phyloP scores from a whole-genome alignment of 495 filamentous ascomycete genomes.

The Aspergillus incahuasiensis region DNA sequence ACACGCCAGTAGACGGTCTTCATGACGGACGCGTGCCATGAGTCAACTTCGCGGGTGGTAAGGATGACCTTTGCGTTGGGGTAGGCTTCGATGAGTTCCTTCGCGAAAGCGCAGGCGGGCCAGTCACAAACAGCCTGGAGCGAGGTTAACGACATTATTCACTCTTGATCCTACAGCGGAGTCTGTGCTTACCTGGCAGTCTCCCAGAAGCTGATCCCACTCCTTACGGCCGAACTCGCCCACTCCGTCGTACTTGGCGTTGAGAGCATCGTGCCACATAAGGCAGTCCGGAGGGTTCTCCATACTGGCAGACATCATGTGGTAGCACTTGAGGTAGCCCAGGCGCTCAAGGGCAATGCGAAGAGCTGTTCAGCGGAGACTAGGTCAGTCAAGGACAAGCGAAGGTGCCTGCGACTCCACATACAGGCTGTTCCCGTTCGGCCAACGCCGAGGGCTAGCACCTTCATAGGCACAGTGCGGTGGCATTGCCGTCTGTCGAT shows the following conservation, averaged over 20 bases:
- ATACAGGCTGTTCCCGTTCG: slow-evolving; percentile 65
- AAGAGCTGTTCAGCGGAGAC: slow-evolving; percentile 39
- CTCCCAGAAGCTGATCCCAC: slow-evolving; percentile 63
- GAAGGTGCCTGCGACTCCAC: slow-evolving; percentile 11
- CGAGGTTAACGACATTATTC: not conserved
- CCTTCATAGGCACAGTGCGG: slow-evolving; percentile 62
- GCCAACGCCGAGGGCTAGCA: slow-evolving; percentile 57
- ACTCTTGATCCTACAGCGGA: not conserved
- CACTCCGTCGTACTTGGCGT: slow-evolving; percentile 58
- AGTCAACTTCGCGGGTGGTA: slow-evolving; percentile 56
- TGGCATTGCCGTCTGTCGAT: slow-evolving; percentile 59
- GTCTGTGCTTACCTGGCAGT: slow-evolving; percentile 46
- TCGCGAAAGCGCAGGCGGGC: slow-evolving; percentile 60
- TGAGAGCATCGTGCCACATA: slow-evolving; percentile 63
- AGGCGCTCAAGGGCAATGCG: slow-evolving; percentile 55
- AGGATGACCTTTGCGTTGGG: slow-evolving; percentile 67
- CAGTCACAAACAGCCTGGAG: slow-evolving; percentile 57
- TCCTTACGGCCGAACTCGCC: slow-evolving; percentile 59
- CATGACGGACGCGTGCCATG: slow-evolving; percentile 53
- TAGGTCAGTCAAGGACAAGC: slow-evolving; percentile 11
- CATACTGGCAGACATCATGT: slow-evolving; percentile 61
- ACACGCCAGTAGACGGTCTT: slow-evolving; percentile 52
- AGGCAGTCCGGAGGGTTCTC: slow-evolving; percentile 56
- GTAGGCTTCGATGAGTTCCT: slow-evolving; percentile 64
- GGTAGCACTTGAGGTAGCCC: slow-evolving; percentile 59